Percentiles rank a stretch among this genome's conserved stretches.
Evolutionary conservation across 2,329 filamentous ascomycete species (phyloP).

Genomic region (Paecilomyces fulvus): DNA sequence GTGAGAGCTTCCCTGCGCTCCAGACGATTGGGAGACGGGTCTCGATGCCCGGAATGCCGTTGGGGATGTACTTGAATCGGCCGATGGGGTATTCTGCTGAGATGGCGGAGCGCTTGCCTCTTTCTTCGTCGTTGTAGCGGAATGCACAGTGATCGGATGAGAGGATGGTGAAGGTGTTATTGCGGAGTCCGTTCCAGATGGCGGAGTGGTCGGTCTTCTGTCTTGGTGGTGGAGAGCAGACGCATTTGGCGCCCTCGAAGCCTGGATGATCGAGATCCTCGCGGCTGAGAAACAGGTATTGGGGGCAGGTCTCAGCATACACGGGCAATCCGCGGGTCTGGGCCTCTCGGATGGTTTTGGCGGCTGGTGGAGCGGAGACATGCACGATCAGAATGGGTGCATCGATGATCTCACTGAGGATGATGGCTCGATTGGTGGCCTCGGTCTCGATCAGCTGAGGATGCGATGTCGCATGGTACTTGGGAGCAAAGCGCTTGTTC

Average conservation of each 20-base stretch:
- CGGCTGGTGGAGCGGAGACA: slow-evolving; percentile 41
- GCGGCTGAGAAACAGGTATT: slow-evolving; percentile 48
- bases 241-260: slow-evolving; percentile 44
- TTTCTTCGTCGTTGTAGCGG: slow-evolving; percentile 40
- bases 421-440: slow-evolving; percentile 43
- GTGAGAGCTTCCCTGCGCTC: slow-evolving; percentile 17
- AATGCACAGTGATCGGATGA: slow-evolving; percentile 42
- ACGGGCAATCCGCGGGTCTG: slow-evolving; percentile 45
- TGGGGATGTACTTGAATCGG: slow-evolving; percentile 50
- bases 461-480: slow-evolving; percentile 35
- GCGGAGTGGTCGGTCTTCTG: slow-evolving; percentile 42
- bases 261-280: slow-evolving; percentile 35
- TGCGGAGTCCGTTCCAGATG: slow-evolving; percentile 44
- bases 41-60: slow-evolving; percentile 51
- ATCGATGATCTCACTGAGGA: slow-evolving; percentile 42
- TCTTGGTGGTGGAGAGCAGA: slow-evolving; percentile 46
- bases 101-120: slow-evolving; percentile 43
- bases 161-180: slow-evolving; percentile 48
- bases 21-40: slow-evolving; percentile 43
- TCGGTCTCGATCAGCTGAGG: slow-evolving; percentile 36
- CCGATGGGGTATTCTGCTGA: slow-evolving; percentile 35
- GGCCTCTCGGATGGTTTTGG: slow-evolving; percentile 41
- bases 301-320: slow-evolving; percentile 51
- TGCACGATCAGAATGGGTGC: slow-evolving; percentile 48
- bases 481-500: slow-evolving; percentile 26